These are phyloP conservation scores for Candida orba DNA, from an alignment of 805 yeast genomes.

Conservation along the genomic window DNA sequence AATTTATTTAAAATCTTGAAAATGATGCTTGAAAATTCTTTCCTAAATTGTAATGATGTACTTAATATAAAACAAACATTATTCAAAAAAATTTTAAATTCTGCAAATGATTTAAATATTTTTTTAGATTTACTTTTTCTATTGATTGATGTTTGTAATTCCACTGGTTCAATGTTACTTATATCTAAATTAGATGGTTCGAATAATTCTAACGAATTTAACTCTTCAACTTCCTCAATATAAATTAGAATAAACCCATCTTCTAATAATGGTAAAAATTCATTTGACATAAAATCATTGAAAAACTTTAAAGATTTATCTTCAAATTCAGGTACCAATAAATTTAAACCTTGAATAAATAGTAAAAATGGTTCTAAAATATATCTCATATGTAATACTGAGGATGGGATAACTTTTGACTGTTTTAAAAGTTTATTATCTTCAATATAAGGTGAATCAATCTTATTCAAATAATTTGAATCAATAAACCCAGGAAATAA, in stretches of 20 bases:
- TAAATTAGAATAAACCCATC: constrained; percentile 48
- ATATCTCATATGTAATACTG: constrained; percentile 72
- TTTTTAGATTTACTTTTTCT: constrained; percentile 19
- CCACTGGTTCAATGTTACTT: constrained; percentile 17
- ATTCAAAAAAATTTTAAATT: constrained; percentile 18
- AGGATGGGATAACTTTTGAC: constrained; percentile 59
- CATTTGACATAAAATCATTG: constrained; percentile 52
- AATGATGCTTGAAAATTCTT: constrained; percentile 18
- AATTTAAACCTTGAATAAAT: constrained; percentile 54
- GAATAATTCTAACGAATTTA: constrained; percentile 28
- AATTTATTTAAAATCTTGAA: constrained; percentile 19
- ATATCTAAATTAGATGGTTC: constrained; percentile 21
- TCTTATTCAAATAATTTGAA: constrained; percentile 25
- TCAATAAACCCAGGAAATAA: constrained; percentile 65
- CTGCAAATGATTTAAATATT: constrained; percentile 14
- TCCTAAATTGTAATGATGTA: constrained; percentile 23
- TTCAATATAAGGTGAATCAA: constrained; percentile 46
- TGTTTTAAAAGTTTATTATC: constrained; percentile 53
- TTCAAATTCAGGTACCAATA: constrained; percentile 29
- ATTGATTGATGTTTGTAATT: not conserved
- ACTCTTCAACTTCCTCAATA: constrained; percentile 35
- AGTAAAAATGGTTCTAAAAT: constrained; percentile 66
- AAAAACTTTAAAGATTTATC: constrained; percentile 42
- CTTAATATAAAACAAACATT: constrained; percentile 18
- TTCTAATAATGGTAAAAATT: constrained; percentile 59